Percentiles rank a stretch among this genome's conserved stretches.
Conservation (phyloP, 345 rosid genomes). For the Citrus unshiu region DNA sequence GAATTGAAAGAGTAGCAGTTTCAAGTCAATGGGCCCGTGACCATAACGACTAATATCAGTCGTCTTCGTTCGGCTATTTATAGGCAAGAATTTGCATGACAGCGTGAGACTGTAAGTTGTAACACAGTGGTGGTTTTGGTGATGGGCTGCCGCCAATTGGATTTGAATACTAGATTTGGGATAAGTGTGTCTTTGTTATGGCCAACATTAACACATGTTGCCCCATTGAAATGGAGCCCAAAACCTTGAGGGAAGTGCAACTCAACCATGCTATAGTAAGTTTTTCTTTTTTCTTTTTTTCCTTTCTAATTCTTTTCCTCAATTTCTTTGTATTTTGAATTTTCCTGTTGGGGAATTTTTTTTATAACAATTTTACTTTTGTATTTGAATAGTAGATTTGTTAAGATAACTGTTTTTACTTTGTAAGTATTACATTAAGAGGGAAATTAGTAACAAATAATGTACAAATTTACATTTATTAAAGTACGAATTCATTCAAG, state of each 20-base stretch:
- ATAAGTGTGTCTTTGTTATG: constrained; percentile 10
- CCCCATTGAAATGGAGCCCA: constrained; percentile 48
- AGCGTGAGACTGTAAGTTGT: no score
- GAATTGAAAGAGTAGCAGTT: neutral
- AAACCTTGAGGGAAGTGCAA: constrained; percentile 38
- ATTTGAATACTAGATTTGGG: neutral
- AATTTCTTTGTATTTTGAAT: neutral
- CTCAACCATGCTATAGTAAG: constrained; percentile 36
- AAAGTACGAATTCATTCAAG: no score
- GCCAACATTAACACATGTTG: constrained; percentile 29
- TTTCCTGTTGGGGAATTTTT: neutral
- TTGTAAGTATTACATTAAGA: no score
- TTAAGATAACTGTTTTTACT: no score
- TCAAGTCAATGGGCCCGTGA: constrained; percentile 3
- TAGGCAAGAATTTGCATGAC: neutral
- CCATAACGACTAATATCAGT: neutral
- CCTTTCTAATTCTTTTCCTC: neutral
- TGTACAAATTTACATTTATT: no score
- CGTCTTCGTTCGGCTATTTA: neutral
- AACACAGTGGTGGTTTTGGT: neutral
- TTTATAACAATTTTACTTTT: no score
- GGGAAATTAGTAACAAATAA: no score
- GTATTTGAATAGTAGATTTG: no score
- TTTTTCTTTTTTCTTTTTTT: neutral
- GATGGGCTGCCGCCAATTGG: constrained; percentile 7